These are phyloP conservation scores for Leccinum incarnatum DNA, from an alignment of 768 basidiomycete genomes.

Conservation along the genomic window DNA sequence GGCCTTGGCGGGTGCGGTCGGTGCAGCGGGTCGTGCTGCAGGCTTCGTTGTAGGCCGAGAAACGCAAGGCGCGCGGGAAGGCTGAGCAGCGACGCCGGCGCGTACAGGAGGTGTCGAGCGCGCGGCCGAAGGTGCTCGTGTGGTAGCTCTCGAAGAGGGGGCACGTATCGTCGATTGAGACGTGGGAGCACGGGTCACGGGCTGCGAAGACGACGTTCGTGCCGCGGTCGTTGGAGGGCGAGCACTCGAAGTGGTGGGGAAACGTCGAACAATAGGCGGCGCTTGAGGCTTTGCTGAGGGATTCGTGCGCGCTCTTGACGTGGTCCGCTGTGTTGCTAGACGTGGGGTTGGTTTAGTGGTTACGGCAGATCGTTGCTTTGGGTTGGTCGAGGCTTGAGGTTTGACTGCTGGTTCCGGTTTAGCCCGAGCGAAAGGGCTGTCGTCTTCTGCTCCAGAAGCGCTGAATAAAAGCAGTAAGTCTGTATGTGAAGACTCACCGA, in stretches of 20 bases:
- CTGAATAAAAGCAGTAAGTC: not conserved
- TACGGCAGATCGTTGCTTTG: not conserved
- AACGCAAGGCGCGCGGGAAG: conserved; percentile 6
- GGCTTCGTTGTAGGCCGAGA: conserved; percentile 12
- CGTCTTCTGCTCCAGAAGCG: conserved; percentile 23
- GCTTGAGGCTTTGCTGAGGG: conserved; percentile 5
- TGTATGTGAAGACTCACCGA: conserved; percentile 19
- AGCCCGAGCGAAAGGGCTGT: conserved; percentile 25
- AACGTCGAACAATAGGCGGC: conserved; percentile 11
- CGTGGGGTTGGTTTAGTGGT: conserved; percentile 7
- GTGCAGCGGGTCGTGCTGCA: conserved; percentile 4
- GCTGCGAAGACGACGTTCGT: conserved; percentile 17
- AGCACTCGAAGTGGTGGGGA: conserved; percentile 1
- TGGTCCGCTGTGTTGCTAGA: conserved; percentile 7
- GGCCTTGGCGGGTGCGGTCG: conserved; percentile 2
- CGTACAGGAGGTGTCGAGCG: conserved; percentile 21
- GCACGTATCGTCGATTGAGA: conserved; percentile 20
- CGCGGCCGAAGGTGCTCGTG: conserved; percentile 15
- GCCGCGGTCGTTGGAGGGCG: conserved; percentile 8
- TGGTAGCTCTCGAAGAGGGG: conserved; percentile 17
- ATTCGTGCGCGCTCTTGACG: not conserved
- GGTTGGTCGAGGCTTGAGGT: conserved; percentile 4
- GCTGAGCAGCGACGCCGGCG: not conserved
- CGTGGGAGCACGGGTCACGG: conserved; percentile 24
- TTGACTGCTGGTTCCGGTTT: conserved; percentile 11